Evolutionary conservation across 208 protist genomes (phyloP).

Genomic region (Leishmania tarentolae): DNA sequence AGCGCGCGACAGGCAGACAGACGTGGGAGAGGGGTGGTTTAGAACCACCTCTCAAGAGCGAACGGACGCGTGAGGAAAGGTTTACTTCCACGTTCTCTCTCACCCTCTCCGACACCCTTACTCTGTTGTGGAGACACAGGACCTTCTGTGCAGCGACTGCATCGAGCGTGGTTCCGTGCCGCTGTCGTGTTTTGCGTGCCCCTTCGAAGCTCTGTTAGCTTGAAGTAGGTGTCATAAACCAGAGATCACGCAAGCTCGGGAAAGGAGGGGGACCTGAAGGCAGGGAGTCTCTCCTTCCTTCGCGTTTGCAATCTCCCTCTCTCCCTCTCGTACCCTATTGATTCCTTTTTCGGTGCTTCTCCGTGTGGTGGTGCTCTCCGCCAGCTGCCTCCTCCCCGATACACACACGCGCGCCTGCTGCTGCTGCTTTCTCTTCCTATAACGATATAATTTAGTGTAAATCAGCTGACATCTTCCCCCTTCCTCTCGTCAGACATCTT

Average conservation of each 20-base stretch:
- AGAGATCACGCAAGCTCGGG: not conserved
- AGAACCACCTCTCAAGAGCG: not conserved
- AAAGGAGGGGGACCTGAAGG: not conserved
- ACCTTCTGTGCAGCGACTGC: not conserved
- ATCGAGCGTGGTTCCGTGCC: not conserved
- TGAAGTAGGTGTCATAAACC: not conserved
- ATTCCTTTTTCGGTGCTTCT: not conserved
- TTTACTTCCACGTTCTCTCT: not conserved
- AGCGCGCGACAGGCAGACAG: not conserved
- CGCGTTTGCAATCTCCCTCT: not conserved
- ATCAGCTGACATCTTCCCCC: no score
- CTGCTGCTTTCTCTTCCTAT: not conserved
- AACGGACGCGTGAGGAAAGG: not conserved
- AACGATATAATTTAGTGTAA: not conserved
- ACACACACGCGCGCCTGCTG: not conserved
- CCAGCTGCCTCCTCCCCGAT: not conserved
- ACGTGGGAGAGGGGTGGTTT: not conserved
- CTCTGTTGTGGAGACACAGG: not conserved
- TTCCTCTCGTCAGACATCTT: not conserved
- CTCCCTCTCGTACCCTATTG: not conserved
- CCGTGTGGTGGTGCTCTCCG: not conserved
- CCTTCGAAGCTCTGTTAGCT: not conserved
- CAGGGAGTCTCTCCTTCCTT: not conserved
- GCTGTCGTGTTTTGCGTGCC: no score
- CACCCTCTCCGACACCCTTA: not conserved